Evolutionary conservation across 768 basidiomycete species (phyloP).

Genomic region (Pisolithus sp.): DNA sequence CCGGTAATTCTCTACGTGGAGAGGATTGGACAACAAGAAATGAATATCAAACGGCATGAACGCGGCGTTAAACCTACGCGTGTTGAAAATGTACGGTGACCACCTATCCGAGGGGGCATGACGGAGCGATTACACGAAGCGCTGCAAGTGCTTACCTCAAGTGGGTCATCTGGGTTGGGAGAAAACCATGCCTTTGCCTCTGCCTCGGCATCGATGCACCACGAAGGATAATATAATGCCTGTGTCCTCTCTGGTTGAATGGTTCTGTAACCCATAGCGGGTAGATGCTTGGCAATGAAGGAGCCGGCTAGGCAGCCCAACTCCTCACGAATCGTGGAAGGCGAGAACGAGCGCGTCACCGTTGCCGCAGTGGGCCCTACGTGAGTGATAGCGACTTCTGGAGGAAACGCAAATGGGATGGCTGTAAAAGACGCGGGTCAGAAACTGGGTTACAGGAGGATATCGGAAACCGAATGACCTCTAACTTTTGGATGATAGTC

Average conservation of each 20-base stretch:
- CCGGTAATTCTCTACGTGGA: conserved; percentile 23
- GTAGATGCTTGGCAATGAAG: conserved; percentile 33
- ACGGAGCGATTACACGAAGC: not conserved
- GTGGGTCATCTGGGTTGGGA: conserved; percentile 16
- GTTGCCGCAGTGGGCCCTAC: conserved; percentile 30
- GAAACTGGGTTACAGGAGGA: not conserved
- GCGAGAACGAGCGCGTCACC: conserved; percentile 15
- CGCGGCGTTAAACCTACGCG: conserved; percentile 37
- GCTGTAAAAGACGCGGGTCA: conserved; percentile 29
- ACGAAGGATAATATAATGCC: conserved; percentile 57
- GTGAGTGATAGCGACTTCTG: conserved; percentile 37
- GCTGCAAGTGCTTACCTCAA: conserved; percentile 19
- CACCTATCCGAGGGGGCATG: conserved; percentile 19
- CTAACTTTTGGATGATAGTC: conserved; percentile 34
- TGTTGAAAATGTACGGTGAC: conserved; percentile 33
- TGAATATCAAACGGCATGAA: not conserved
- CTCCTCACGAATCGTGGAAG: conserved; percentile 8
- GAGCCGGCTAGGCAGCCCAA: conserved; percentile 22
- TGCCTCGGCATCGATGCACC: conserved; percentile 54
- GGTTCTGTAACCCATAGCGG: conserved; percentile 32
- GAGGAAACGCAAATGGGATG: conserved; percentile 45
- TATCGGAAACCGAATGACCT: conserved; percentile 22
- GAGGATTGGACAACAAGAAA: conserved; percentile 9
- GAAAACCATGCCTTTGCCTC: conserved; percentile 30
- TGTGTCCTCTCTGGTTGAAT: conserved; percentile 41